phyloP scores from a whole-genome alignment of 768 basidiomycete genomes.

The Termitomyces sp. region DNA sequence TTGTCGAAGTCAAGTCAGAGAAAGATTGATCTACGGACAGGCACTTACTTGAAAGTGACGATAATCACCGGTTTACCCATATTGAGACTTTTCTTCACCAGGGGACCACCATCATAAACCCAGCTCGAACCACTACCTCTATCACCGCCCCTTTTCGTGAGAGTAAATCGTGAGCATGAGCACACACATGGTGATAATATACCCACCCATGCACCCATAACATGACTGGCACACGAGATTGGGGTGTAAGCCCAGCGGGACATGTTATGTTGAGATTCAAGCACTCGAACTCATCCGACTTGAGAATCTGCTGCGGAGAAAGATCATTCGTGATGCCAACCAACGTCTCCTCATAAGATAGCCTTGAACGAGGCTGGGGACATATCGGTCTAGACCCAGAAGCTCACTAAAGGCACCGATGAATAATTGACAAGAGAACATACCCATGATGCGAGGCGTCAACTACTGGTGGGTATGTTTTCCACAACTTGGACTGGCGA shows the following conservation, averaged over 20 bases:
- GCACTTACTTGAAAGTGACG: constrained; percentile 71
- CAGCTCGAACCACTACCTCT: constrained; percentile 73
- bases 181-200: constrained; percentile 2
- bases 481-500: constrained; percentile 64
- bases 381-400: constrained; percentile 59
- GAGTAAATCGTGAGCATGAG: constrained; percentile 5
- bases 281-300: constrained; percentile 76
- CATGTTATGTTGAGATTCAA: constrained; percentile 80
- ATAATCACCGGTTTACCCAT: constrained; percentile 65
- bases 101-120: constrained; percentile 70
- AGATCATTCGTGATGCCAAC: constrained; percentile 55
- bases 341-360: constrained; percentile 55
- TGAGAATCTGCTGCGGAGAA: constrained; percentile 50
- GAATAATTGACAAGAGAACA: constrained; percentile 18
- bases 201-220: constrained; percentile 83
- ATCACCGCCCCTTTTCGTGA: constrained; percentile 56
- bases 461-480: constrained; percentile 52
- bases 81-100: constrained; percentile 66
- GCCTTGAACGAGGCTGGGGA: constrained; percentile 51
- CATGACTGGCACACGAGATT: constrained; percentile 71
- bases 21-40: neutral
- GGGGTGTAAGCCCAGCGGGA: constrained; percentile 51
- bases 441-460: constrained; percentile 71
- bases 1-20: constrained; percentile 1
- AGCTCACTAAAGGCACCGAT: neutral